Evolutionary conservation across 192 early-diverging fungal genomes (phyloP), one percentile per base, ranked within the genome.

Genomic region (Entomortierella chlamydospora): DNA sequence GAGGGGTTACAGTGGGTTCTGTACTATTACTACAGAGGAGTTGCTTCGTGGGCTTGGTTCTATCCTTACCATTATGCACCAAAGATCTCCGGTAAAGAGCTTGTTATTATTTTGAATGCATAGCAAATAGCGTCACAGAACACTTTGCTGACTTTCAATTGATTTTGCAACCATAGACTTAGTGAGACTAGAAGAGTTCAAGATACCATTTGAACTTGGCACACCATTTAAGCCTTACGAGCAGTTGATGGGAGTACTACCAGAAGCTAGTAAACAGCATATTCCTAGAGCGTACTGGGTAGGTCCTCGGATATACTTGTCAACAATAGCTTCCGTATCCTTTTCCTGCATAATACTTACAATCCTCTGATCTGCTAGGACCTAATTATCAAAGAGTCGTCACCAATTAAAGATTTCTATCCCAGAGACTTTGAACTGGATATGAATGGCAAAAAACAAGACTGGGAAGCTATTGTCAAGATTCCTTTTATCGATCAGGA

Each of bases 181-280:
- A 15, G 74, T 80, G 9, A 72, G 84, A 33, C 70, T 94, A 55
- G 67, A 71, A 0, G 77, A 83, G 20, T 92, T 90, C 81, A 68
- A 83, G 54, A 71, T 95, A n/a, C 80, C 87, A 42, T 99, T 99
- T 61, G 89, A 92, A 34, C 85, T 91, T 22, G 95, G 95, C 33
- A 70, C 65, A 26, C 98, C 98, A 0, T 99, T 98, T 87, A 93
- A 90, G 47, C 97, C 98, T 4, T 96, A 95, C 73, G 97, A 99
- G 82, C 98, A 99, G 83, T 88, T 99, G 26, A 98, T 99, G 98
- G 96, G 97, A 66, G 98, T 99, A 20, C 84, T 99, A 61, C 98
- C 98, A 11, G 93, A 93, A 28, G 87, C 88, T 30, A 94, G 92
- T 83, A 89, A 90, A 82, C 84, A 88, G 73, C 90, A 98, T 54